Conservation (phyloP, 2,329 filamentous ascomycete genomes). For the Verticillium nonalfalfae region DNA sequence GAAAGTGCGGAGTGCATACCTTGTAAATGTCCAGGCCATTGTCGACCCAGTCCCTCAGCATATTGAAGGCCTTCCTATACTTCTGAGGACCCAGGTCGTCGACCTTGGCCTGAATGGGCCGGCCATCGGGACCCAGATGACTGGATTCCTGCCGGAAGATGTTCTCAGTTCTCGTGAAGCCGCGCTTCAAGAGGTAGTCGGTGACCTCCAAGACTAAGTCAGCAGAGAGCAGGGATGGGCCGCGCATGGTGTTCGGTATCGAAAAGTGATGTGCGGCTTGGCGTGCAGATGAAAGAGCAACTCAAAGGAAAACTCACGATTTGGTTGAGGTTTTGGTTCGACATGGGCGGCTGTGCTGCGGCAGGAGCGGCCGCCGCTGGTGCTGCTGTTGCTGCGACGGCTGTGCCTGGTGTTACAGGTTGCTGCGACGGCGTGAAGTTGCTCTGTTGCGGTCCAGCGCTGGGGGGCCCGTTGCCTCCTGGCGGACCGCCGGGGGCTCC, state of each 20-base stretch:
- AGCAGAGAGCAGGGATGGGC: not conserved
- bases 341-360: conserved; percentile 39
- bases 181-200: conserved; percentile 92
- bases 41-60: conserved; percentile 79
- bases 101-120: conserved; percentile 58
- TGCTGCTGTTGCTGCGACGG: not conserved
- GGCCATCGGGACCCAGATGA: conserved; percentile 73
- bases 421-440: not conserved
- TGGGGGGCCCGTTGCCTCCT: not conserved
- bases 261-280: not conserved
- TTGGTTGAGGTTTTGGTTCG: conserved; percentile 87
- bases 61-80: conserved; percentile 67
- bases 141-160: conserved; percentile 88
- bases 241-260: not conserved
- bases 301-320: conserved; percentile 63
- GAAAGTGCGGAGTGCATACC: conserved; percentile 37
- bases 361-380: not conserved
- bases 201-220: conserved; percentile 52
- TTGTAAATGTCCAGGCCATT: conserved; percentile 94
- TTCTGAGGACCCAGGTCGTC: conserved; percentile 70
- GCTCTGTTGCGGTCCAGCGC: not conserved
- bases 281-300: not conserved
- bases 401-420: not conserved
- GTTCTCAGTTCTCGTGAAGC: conserved; percentile 87
- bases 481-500: not conserved